These are phyloP conservation scores for Metarhizium sp. DNA, from an alignment of 2,329 filamentous ascomycete species.

Conservation along the genomic window DNA sequence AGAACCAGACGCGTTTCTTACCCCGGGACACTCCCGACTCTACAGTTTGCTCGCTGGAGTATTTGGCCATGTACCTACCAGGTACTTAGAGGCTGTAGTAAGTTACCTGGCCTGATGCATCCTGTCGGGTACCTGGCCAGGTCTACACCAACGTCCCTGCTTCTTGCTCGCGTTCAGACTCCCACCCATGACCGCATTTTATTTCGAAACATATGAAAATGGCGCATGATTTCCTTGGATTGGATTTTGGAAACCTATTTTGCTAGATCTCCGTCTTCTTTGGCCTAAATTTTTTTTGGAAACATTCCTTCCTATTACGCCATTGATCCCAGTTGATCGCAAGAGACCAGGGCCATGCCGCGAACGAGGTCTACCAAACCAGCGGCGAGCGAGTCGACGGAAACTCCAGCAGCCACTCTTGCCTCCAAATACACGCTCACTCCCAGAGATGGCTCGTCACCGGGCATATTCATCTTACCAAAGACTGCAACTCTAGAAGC, in stretches of 20 bases:
- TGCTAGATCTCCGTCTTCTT: not conserved
- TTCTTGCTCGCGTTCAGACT: no score
- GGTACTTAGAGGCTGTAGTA: no score
- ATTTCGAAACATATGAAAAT: not conserved
- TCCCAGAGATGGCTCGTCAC: slow-evolving; percentile 30
- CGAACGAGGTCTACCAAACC: slow-evolving; percentile 37
- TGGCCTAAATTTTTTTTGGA: not conserved
- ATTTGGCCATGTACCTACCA: no score
- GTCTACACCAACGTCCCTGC: no score
- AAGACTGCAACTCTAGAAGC: slow-evolving; percentile 42
- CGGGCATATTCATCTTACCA: slow-evolving; percentile 53
- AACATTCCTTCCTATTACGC: not conserved
- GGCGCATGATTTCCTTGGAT: not conserved
- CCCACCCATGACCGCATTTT: not conserved
- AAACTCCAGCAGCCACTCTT: slow-evolving; percentile 18
- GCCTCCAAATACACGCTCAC: slow-evolving; percentile 31
- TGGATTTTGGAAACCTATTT: not conserved
- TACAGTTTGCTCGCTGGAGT: no score
- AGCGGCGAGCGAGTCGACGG: slow-evolving; percentile 14
- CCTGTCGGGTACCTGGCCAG: no score
- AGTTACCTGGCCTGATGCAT: no score
- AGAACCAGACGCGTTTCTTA: no score
- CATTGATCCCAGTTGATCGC: not conserved
- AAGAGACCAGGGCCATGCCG: slow-evolving; percentile 28
- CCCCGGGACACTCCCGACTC: no score